Percentiles rank a stretch among this genome's conserved stretches.
phyloP scores from a whole-genome alignment of 192 early-diverging fungal genomes.

The Coemansia sp. region DNA sequence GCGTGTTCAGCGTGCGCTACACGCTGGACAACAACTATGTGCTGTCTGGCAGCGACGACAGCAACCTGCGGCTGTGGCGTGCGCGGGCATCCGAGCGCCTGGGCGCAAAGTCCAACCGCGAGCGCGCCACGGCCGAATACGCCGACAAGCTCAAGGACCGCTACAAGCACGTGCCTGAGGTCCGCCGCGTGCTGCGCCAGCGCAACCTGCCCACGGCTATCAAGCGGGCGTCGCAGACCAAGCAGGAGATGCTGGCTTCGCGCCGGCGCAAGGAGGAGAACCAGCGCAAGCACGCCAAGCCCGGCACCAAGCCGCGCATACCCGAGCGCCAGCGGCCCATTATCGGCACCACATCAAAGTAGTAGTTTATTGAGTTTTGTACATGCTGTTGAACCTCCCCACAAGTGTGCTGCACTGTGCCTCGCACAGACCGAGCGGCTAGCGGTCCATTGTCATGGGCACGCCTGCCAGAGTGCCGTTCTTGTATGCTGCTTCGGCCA shows the following conservation, averaged over 20 bases:
- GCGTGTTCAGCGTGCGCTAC: slow-evolving; percentile 88
- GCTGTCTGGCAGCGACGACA: slow-evolving; percentile 94
- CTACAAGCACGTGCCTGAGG: slow-evolving; percentile 88
- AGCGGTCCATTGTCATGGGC: slow-evolving; percentile 43
- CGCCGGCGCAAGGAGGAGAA: slow-evolving; percentile 88
- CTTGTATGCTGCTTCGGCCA: slow-evolving; percentile 39
- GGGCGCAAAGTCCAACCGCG: slow-evolving; percentile 69
- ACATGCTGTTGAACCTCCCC: too few relatives aligned
- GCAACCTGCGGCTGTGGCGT: slow-evolving; percentile 97
- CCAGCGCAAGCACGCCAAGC: slow-evolving; percentile 78
- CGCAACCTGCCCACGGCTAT: slow-evolving; percentile 83
- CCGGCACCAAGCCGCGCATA: slow-evolving; percentile 55
- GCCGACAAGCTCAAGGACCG: slow-evolving; percentile 86
- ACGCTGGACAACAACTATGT: slow-evolving; percentile 95
- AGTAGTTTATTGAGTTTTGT: slow-evolving; percentile 2
- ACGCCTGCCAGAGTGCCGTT: slow-evolving; percentile 38
- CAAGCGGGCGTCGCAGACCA: slow-evolving; percentile 74
- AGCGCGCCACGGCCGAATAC: slow-evolving; percentile 78
- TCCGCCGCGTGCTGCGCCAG: slow-evolving; percentile 82
- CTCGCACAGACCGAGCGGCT: not conserved
- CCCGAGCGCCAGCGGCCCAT: slow-evolving; percentile 73
- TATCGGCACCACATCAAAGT: slow-evolving; percentile 57
- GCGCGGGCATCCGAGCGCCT: slow-evolving; percentile 86
- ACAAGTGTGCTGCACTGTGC: too few relatives aligned
- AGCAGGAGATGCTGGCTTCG: slow-evolving; percentile 77